Base-by-base conservation (phyloP, 2,329 filamentous ascomycete genomes). In the Trichoderma citrinoviride region DNA sequence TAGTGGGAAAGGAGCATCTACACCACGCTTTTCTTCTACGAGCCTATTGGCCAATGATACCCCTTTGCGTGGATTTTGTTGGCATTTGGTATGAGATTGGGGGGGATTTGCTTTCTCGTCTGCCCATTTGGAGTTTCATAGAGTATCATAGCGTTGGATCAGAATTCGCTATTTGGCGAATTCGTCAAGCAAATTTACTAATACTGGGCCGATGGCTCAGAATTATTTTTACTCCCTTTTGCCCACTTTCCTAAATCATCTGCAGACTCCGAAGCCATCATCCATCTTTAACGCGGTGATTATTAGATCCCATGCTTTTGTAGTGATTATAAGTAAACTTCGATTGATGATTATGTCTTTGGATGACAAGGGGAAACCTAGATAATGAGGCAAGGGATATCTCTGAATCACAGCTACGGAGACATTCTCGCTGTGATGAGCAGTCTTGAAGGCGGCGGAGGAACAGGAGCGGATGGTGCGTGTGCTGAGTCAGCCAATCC, bases 1-100 rank as follows among this genome's bases (percentile, higher is more conserved):
- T 43, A 1, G 33, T 17, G 37, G 55, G 19, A n/a, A 23, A 46
- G 43, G 63, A 27, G 29, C 27, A 50, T 47, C 7, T 52, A 29
- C 37, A 41, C 49, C 49, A 54, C 49, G 25, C 23, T 25, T 54
- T 25, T 53, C 37, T 62, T 54, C 40, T 54, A 37, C 41, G 37
- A 19, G 49, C 49, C 49, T 15, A 21, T 29, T 29, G 56, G 55
- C 50, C 46, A 49, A 27, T 25, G 56, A 61, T 61, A 61, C 63
- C 56, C 63, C 23, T 56, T 65, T 60, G 49, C 23, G 41, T 61
- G 47, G 50, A 61, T 49, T 23, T 17, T 29, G 21, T 44, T 60
- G 27, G 29, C 2, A 19, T 64, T 14, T 64, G 53, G 53, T 19
- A 12, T 44, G 25, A 29, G 50, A 5, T 14, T 27, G 33, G 33